Conservation (phyloP, 306 rosid species). For the Cucurbita ficifolia region DNA sequence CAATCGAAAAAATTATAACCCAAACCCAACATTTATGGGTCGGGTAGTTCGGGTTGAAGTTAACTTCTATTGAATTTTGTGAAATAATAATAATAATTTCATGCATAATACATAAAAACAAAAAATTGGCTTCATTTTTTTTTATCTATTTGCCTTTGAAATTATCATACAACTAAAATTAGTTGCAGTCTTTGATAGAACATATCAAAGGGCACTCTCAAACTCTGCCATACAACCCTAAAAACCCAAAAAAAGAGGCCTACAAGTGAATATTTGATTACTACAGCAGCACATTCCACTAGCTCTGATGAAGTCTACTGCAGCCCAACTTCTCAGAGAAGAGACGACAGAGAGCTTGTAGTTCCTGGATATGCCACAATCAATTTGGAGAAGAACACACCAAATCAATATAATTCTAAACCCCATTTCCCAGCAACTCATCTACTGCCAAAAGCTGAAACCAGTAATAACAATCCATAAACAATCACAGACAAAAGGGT, state of each 20-base stretch:
- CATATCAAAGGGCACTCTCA: constrained; percentile 28
- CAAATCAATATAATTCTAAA: constrained; percentile 31
- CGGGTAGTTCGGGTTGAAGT: no score
- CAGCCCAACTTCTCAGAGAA: not conserved
- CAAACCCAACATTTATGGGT: no score
- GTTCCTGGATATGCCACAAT: constrained; percentile 3
- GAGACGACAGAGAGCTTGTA: not conserved
- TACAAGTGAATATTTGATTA: not conserved
- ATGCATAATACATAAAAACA: no score
- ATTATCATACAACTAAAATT: constrained; percentile 27
- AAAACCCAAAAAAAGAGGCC: no score
- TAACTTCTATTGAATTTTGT: no score
- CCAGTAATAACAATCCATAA: constrained; percentile 22
- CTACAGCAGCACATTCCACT: not conserved
- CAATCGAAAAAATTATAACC: no score
- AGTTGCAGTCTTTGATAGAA: constrained; percentile 26
- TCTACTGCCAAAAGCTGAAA: constrained; percentile 63
- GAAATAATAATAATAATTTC: no score
- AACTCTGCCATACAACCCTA: constrained; percentile 15
- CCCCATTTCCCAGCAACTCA: constrained; percentile 40
- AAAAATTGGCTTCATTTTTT: no score
- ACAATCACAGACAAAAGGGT: not conserved
- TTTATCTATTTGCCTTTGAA: not conserved
- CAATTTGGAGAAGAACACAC: constrained; percentile 4
- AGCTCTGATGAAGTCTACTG: not conserved